Conservation (phyloP, 2,329 filamentous ascomycete species). For the Alternaria hordeiaustralica region DNA sequence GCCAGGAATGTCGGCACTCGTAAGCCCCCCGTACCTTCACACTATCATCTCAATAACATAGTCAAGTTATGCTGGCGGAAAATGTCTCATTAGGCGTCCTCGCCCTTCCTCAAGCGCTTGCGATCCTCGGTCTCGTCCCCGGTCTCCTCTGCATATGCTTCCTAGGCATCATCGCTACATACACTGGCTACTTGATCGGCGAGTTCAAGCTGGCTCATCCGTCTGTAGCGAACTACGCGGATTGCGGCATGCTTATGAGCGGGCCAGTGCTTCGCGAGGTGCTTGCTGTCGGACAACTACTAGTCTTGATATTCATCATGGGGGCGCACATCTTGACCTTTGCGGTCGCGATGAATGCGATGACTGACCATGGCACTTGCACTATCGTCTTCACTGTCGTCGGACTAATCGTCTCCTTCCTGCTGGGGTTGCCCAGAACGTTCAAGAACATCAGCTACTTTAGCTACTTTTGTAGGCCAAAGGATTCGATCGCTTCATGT, state of each 20-base stretch:
- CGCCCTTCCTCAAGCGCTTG: slow-evolving; percentile 61
- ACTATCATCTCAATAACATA: background rate
- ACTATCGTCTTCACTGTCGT: slow-evolving; percentile 69
- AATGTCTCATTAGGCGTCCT: slow-evolving; percentile 65
- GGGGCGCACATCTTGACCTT: slow-evolving; percentile 76
- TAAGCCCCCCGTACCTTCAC: background rate
- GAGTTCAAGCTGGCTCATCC: slow-evolving; percentile 65
- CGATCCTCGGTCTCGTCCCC: slow-evolving; percentile 60
- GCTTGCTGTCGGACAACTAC: slow-evolving; percentile 65
- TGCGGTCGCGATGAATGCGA: slow-evolving; percentile 70
- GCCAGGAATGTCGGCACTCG: slow-evolving; percentile 1
- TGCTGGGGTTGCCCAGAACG: slow-evolving; percentile 67
- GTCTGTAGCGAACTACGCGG: slow-evolving; percentile 69
- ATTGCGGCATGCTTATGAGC: slow-evolving; percentile 68
- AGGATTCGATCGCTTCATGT: background rate
- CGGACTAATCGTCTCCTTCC: slow-evolving; percentile 64
- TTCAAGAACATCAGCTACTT: slow-evolving; percentile 68
- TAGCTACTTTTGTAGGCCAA: slow-evolving; percentile 62
- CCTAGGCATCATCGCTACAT: slow-evolving; percentile 63
- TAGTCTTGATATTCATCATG: slow-evolving; percentile 73
- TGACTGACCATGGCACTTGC: slow-evolving; percentile 67
- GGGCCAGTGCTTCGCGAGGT: slow-evolving; percentile 68
- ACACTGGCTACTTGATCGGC: slow-evolving; percentile 66
- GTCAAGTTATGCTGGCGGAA: slow-evolving; percentile 63
- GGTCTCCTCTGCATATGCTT: slow-evolving; percentile 61